phyloP scores from a whole-genome alignment of 2,329 filamentous ascomycete genomes.

The Colletotrichum brevisporum region DNA sequence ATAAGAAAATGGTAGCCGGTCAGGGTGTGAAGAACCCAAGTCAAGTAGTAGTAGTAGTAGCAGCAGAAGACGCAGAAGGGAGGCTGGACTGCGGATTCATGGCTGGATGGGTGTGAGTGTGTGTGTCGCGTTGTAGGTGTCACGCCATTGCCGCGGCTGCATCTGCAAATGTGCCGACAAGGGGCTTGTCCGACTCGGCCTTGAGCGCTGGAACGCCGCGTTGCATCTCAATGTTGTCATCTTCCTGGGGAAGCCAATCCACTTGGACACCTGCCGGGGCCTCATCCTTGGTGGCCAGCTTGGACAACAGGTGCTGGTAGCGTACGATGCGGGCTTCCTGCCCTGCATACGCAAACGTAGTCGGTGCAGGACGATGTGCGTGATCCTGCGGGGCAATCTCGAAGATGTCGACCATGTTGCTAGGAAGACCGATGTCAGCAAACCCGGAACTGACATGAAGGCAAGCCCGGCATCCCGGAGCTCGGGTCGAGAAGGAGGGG shows the following conservation, averaged over 20 bases:
- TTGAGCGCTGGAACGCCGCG: conserved; percentile 55
- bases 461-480: conserved; percentile 34
- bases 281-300: conserved; percentile 65
- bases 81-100: conserved; percentile 21
- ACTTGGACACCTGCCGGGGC: conserved; percentile 60
- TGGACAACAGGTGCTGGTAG: conserved; percentile 74
- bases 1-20: conserved; percentile 13
- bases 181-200: conserved; percentile 57
- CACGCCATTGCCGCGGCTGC: conserved; percentile 67
- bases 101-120: background rate
- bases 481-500: conserved; percentile 9
- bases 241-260: conserved; percentile 68
- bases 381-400: conserved; percentile 71
- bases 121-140: background rate
- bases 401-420: conserved; percentile 78
- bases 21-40: background rate
- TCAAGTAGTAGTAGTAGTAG: background rate
- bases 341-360: conserved; percentile 64
- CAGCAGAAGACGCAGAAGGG: background rate
- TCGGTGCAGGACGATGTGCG: conserved; percentile 50
- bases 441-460: conserved; percentile 27
- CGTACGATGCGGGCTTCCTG: conserved; percentile 70
- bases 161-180: conserved; percentile 74
- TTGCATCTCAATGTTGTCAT: conserved; percentile 63
- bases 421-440: conserved; percentile 49